Conservation (phyloP, 2,329 filamentous ascomycete species). For the Pseudonectria foliicola region DNA sequence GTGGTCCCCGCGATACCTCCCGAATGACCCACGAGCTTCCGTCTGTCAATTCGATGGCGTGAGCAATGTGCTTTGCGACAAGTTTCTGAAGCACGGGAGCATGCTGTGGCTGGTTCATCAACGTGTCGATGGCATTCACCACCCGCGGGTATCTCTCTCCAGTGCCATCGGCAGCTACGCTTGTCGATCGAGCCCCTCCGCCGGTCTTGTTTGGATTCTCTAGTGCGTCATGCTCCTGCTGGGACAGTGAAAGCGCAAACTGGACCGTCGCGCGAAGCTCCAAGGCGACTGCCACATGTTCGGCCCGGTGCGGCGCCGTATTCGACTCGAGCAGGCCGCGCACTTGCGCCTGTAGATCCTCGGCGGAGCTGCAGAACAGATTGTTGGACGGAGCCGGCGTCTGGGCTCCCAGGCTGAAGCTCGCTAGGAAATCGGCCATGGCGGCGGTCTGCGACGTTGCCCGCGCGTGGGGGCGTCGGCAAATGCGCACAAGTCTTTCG, state of each 20-base stretch:
- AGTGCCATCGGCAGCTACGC: slow-evolving; percentile 3
- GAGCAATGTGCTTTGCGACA: slow-evolving; percentile 42
- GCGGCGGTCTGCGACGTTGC: slow-evolving; percentile 1
- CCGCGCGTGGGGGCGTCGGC: slow-evolving; percentile 3
- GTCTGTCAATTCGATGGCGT: slow-evolving; percentile 37
- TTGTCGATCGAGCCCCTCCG: slow-evolving; percentile 19
- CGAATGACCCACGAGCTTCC: slow-evolving; percentile 42
- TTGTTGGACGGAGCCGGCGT: slow-evolving; percentile 13
- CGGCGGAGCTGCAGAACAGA: slow-evolving; percentile 26
- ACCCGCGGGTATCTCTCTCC: slow-evolving; percentile 26
- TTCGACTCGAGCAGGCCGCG: slow-evolving; percentile 34
- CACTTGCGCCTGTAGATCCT: slow-evolving; percentile 42
- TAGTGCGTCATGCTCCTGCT: slow-evolving; percentile 28
- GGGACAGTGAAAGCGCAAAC: slow-evolving; percentile 34
- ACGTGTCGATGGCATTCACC: slow-evolving; percentile 37
- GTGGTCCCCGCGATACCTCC: slow-evolving; percentile 34
- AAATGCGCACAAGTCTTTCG: slow-evolving; percentile 10
- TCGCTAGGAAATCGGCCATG: slow-evolving; percentile 34
- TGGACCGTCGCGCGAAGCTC: slow-evolving; percentile 38
- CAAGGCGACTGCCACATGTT: slow-evolving; percentile 41
- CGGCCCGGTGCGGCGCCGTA: slow-evolving; percentile 39
- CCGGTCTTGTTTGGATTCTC: slow-evolving; percentile 29
- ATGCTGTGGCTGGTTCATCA: slow-evolving; percentile 42
- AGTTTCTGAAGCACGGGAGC: slow-evolving; percentile 42
- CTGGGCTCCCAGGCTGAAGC: slow-evolving; percentile 26